Base-by-base conservation (phyloP, 2,329 filamentous ascomycete genomes). In the Gliomastix tumulicola region DNA sequence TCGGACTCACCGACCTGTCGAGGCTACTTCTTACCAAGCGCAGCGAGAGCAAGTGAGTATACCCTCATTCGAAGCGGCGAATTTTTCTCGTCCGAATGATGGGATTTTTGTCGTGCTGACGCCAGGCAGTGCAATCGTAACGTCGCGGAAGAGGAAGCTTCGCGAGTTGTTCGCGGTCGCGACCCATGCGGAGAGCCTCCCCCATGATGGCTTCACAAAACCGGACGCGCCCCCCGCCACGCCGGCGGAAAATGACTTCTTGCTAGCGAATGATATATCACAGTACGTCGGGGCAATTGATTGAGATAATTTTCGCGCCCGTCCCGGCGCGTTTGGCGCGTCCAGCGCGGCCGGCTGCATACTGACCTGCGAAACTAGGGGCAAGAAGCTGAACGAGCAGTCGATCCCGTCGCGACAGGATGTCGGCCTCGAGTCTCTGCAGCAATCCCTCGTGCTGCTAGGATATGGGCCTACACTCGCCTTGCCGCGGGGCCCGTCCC, bases 61-160 rank as follows among this genome's bases (percentile, higher is more conserved):
- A 41, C 41, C 49, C 47, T 54, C 57, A 61, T 43, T 49, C 38
- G 59, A 71, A 63, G 67, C 67, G 63, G 63, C 62, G 47, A 49
- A 55, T 56, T 68, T 65, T 66, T 67, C 63, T 66, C 66, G 69
- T 69, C 49, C 54, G 49, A 59, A 61, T 48, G 57, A 65, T 74
- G 47, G 56, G 38, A 49, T 51, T 62, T 66, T 64, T 35, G 53
- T 42, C 40, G 39, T 70, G 53, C 61, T 77, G 44, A 76, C 56
- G 28, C 18, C 44, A 43, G 48, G 41, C 57, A 84, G 79, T 66
- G 71, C 75, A 75, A 81, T 83, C 74, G 77, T 84, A 71, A 75
- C 74, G 64, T 87, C 84, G 73, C 84, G 86, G 65, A 92, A 94
- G 77, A 82, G 87, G 63, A 94, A 94, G 73, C 75, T 95, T 59